A percentile compares a stretch with the other conserved stretches of the same genome.
Evolutionary conservation across 2,329 filamentous ascomycete species (phyloP).

Genomic region (Epichloe baconii): DNA sequence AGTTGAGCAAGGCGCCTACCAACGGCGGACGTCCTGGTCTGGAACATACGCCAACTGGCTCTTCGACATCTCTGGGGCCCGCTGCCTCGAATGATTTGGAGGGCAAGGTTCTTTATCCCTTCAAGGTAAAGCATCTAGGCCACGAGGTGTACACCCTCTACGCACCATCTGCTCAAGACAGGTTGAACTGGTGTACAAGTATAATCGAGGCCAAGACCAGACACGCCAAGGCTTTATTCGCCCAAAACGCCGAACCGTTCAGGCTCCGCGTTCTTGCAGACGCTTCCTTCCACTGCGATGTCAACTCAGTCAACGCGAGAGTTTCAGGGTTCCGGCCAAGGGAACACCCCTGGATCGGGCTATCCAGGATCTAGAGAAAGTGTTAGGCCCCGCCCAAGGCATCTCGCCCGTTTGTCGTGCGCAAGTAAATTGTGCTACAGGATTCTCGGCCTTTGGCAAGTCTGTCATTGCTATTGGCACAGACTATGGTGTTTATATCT

Average conservation of each 20-base stretch:
- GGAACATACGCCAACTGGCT: constrained; percentile 54
- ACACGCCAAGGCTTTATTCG: constrained; percentile 76
- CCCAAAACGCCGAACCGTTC: constrained; percentile 94
- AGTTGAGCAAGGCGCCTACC: constrained; percentile 41
- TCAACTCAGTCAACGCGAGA: constrained; percentile 43
- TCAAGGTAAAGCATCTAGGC: constrained; percentile 89
- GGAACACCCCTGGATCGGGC: constrained; percentile 87
- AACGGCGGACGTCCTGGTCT: constrained; percentile 45
- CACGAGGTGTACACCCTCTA: constrained; percentile 89
- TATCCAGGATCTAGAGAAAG: constrained; percentile 74
- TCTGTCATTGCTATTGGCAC: constrained; percentile 89
- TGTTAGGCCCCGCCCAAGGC: constrained; percentile 56
- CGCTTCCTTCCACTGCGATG: constrained; percentile 75
- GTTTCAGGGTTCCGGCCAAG: constrained; percentile 59
- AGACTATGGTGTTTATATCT: constrained; percentile 84
- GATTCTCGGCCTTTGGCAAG: constrained; percentile 73
- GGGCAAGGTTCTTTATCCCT: constrained; percentile 80
- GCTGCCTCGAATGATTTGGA: constrained; percentile 52
- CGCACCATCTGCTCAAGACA: constrained; percentile 59
- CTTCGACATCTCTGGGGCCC: constrained; percentile 44
- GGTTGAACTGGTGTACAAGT: constrained; percentile 82
- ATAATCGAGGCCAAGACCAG: constrained; percentile 91
- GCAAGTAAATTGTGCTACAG: constrained; percentile 82
- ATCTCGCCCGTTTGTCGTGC: constrained; percentile 72
- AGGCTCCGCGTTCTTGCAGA: constrained; percentile 83